Base-by-base conservation (phyloP, 2,329 filamentous ascomycete genomes). In the Xylariales sp. region DNA sequence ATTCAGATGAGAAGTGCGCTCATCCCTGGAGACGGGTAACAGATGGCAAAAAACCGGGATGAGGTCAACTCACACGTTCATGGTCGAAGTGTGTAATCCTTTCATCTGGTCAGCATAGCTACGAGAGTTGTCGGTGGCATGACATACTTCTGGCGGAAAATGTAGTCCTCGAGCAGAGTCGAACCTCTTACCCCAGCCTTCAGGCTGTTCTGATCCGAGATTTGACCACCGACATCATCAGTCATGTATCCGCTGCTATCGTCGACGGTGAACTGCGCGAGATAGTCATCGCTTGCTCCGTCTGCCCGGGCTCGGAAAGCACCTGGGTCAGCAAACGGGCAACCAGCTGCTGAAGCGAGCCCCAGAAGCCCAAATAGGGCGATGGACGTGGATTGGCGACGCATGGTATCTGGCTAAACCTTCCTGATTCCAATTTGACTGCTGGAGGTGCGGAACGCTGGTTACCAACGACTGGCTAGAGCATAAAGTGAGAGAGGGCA, bases 151-250 rank as follows among this genome's bases (percentile, higher is more conserved):
- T 81, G 75, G 20, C 78, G 69, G 59, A 80, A 78, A 46, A 78
- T 75, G 44, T 78, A 81, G 53, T 82, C 78, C 53, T 82, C 78
- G 3, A 82, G 63, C 9, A 82, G 62, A 1, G 74, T 77, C 9
- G 78, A 71, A 3, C 78, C 78, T 32, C 82, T 70, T 6, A 74
- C 69, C 3, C 84, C 84, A n/a, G 21, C 47, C 19, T 43, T 46
- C 4, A 47, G 29, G 51, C 79, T 84, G 47, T 74, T 68, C 53
- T 84, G 80, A 21, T 88, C 84, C 34, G 69, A 69, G 29, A 88
- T 81, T 0, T 82, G 82, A 0, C 78, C 81, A 9, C 84, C 84
- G 18, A 78, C 77, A 54, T 87, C 84, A 20, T 76, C 77, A 1
- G 83, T 88, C 50, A 83, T 57, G 57, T 65, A 82, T 2, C 67